Base-by-base conservation (phyloP, 2,329 filamentous ascomycete genomes). In the Sporothrix pseudoabietina region DNA sequence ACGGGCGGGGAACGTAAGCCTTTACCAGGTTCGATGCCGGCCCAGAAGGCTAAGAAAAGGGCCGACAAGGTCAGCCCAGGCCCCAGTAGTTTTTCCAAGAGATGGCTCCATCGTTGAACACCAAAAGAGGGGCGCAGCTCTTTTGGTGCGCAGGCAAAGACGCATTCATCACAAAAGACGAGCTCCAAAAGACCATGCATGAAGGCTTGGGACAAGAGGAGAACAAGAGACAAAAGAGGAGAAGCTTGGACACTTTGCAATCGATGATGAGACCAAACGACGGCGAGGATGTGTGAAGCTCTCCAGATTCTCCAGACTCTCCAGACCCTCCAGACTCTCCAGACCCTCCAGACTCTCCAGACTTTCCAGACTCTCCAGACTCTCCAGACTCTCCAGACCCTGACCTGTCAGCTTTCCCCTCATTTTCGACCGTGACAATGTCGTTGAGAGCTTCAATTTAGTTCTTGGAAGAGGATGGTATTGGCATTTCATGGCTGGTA, bases 61-160 rank as follows among this genome's bases (percentile, higher is more conserved):
- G 65, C 65, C 65, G 41, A 68, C 61, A 66, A 63, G 57, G 57
- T 32, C 57, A 63, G 57, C 6, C 57, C 30, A 39, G n/a, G 49
- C n/a, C 49, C 49, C 49, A 35, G 35, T 2, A 35, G 35, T 35
- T 35, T 35, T 35, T 3, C 5, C 35, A 35, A 35, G 35, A 12
- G 19, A 22, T 26, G 8, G 52, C n/a, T 35, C 35, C 35, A 35
- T 35, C 35, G 35, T 35, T 35, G 35, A 35, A 35, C 35, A 8
- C 35, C 35, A 55, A 26, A 19, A 55, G 55, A 59, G 55, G 55
- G 55, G 55, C 55, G 55, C n/a, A n/a, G n/a, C n/a, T n/a, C n/a
- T n/a, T n/a, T n/a, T n/a, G n/a, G n/a, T n/a, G n/a, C n/a, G n/a
- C 55, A 59, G 55, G 55, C 55, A 19, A 59, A 19, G 44, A 7